A percentile compares a stretch with the other conserved stretches of the same genome.
Conservation (phyloP, 2,329 filamentous ascomycete genomes). For the Graphilbum sp. region DNA sequence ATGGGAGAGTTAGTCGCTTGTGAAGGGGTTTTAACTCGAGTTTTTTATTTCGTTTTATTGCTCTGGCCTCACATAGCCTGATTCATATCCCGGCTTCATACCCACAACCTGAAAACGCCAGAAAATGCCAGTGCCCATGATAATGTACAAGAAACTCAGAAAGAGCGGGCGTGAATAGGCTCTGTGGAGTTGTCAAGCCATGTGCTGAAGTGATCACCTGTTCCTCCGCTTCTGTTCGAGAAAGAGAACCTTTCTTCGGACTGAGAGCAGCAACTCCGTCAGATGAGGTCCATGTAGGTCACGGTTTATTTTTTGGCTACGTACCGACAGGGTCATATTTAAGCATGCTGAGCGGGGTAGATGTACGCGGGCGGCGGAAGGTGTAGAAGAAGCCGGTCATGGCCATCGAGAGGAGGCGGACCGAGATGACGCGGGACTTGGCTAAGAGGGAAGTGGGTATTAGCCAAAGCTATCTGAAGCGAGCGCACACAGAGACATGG, state of each 20-base stretch:
- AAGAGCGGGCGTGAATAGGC: neutral
- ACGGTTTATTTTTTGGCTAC: neutral
- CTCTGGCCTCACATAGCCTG: no score
- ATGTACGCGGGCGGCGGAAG: slow-evolving; percentile 62
- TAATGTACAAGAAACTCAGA: neutral
- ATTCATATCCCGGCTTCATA: no score
- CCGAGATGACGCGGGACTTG: slow-evolving; percentile 83
- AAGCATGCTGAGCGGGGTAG: slow-evolving; percentile 84
- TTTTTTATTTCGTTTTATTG: no score
- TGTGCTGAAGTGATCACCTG: no score
- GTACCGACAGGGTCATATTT: slow-evolving; percentile 96
- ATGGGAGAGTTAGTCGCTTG: no score
- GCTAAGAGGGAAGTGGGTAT: slow-evolving; percentile 31
- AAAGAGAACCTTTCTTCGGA: slow-evolving; percentile 90
- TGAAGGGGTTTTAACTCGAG: no score
- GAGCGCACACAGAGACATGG: no score
- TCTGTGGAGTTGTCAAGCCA: no score
- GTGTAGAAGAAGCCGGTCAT: slow-evolving; percentile 97
- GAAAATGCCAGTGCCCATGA: slow-evolving; percentile 1
- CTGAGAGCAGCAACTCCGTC: slow-evolving; percentile 25
- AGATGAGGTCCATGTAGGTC: neutral
- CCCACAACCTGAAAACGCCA: slow-evolving; percentile 3
- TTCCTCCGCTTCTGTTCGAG: slow-evolving; percentile 70
- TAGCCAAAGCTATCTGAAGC: neutral
- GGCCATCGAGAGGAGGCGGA: slow-evolving; percentile 95